A percentile compares a stretch with the other conserved stretches of the same genome.
phyloP scores from a whole-genome alignment of 805 yeast genomes.

The Candida loeiensis region DNA sequence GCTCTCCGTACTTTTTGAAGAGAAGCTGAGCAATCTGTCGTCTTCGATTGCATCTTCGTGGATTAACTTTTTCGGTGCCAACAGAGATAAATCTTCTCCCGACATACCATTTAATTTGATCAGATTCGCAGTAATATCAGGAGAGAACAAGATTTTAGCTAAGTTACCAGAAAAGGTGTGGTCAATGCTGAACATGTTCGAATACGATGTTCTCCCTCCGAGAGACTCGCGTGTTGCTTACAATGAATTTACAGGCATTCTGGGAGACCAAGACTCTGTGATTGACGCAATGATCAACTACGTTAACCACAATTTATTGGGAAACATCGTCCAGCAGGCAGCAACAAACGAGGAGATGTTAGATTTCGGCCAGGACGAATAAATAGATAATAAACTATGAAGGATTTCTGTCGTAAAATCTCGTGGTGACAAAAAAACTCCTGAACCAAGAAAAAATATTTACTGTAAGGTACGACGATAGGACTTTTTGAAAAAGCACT shows the following conservation, averaged over 20 bases:
- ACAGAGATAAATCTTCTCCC: conserved; percentile 5
- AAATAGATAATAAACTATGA: not conserved
- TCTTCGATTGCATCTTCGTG: conserved; percentile 12
- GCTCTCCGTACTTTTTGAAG: conserved; percentile 19
- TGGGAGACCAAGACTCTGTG: conserved; percentile 10
- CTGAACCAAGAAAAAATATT: conserved; percentile 2
- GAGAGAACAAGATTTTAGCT: conserved; percentile 69
- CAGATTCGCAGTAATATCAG: conserved; percentile 66
- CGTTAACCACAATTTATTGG: conserved; percentile 46
- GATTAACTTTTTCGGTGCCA: conserved; percentile 13
- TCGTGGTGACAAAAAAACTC: too few species aligned
- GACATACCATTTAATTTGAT: conserved; percentile 59
- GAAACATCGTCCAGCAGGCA: conserved; percentile 16
- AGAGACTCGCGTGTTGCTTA: conserved; percentile 31
- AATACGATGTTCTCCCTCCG: conserved; percentile 75
- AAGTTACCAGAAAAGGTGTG: conserved; percentile 60
- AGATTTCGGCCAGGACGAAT: conserved; percentile 3
- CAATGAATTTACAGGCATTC: conserved; percentile 31
- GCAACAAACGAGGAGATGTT: not conserved
- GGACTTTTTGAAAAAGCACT: too few species aligned
- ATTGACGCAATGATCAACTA: conserved; percentile 36
- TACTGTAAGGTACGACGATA: too few species aligned
- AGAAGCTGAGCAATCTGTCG: not conserved
- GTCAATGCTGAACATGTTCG: conserved; percentile 59
- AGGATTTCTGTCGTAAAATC: too few species aligned